These are phyloP conservation scores for Gloeophyllum trabeum DNA, from an alignment of 768 basidiomycete genomes.

Conservation along the genomic window DNA sequence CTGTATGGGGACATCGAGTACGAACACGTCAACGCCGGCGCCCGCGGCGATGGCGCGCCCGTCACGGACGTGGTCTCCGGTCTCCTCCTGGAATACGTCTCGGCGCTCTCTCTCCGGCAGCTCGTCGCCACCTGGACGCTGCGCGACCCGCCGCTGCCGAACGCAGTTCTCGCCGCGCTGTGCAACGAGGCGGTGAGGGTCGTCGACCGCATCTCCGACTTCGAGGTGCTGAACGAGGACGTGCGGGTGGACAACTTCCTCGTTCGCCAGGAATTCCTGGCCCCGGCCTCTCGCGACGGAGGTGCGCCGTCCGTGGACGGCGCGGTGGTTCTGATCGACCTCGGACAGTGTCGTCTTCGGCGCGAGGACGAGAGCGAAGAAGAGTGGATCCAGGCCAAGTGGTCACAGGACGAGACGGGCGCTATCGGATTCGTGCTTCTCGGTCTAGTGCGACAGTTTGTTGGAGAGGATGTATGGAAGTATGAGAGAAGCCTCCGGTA, in stretches of 20 bases:
- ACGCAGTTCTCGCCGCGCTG: background rate
- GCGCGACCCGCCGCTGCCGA: background rate
- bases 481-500: too few species aligned
- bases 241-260: conserved; percentile 2
- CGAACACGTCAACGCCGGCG: background rate
- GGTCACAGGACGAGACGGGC: conserved; percentile 1
- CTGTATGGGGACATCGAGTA: conserved; percentile 1
- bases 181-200: background rate
- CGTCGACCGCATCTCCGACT: conserved; percentile 1
- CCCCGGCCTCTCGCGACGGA: too few species aligned
- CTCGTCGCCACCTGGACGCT: background rate
- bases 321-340: background rate
- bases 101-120: background rate
- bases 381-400: background rate
- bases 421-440: background rate
- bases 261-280: background rate
- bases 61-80: background rate
- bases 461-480: too few species aligned
- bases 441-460: too few species aligned
- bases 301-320: too few species aligned
- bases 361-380: conserved; percentile 1
- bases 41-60: background rate
- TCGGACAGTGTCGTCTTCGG: conserved; percentile 1
- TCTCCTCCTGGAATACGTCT: background rate
- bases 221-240: conserved; percentile 1